Evolutionary conservation across 306 rosid genomes (phyloP).

Genomic region (Argentina anserina): DNA sequence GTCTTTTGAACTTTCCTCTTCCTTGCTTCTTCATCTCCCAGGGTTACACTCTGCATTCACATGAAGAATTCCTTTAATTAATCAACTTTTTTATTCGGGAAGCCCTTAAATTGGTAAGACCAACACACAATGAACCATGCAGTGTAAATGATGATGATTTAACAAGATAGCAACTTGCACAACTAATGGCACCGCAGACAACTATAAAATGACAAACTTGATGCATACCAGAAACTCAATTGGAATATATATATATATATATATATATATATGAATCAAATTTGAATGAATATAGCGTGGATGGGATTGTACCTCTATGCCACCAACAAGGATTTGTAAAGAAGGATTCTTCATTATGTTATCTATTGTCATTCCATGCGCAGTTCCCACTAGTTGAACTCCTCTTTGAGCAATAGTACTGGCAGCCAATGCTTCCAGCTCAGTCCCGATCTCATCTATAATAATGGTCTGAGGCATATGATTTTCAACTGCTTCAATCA

Average conservation of each 20-base stretch:
- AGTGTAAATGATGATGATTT: constrained; percentile 9
- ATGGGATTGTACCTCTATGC: constrained; percentile 69
- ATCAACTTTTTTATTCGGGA: constrained; percentile 14
- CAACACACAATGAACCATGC: background rate
- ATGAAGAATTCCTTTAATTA: constrained; percentile 18
- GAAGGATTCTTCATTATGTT: constrained; percentile 84
- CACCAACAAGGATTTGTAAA: constrained; percentile 91
- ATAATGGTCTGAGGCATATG: constrained; percentile 96
- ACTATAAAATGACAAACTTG: background rate
- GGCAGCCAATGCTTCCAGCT: constrained; percentile 98
- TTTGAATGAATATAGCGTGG: constrained; percentile 8
- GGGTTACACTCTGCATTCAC: constrained; percentile 84
- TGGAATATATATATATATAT: constrained; percentile 2
- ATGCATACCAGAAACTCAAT: background rate
- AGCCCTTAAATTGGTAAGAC: constrained; percentile 12
- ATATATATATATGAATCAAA: constrained; percentile 9
- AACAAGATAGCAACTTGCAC: background rate
- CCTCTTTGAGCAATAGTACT: constrained; percentile 99
- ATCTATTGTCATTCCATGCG: constrained; percentile 93
- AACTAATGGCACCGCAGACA: background rate
- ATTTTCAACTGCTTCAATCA: constrained; percentile 98
- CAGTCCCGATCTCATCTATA: constrained; percentile 98
- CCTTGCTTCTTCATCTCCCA: constrained; percentile 97
- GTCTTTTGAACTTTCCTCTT: constrained; percentile 97
- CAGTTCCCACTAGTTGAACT: constrained; percentile 96